Evolutionary conservation across 2,329 filamentous ascomycete genomes (phyloP), one percentile per base, ranked within the genome.

Genomic region (Chalara sp.): DNA sequence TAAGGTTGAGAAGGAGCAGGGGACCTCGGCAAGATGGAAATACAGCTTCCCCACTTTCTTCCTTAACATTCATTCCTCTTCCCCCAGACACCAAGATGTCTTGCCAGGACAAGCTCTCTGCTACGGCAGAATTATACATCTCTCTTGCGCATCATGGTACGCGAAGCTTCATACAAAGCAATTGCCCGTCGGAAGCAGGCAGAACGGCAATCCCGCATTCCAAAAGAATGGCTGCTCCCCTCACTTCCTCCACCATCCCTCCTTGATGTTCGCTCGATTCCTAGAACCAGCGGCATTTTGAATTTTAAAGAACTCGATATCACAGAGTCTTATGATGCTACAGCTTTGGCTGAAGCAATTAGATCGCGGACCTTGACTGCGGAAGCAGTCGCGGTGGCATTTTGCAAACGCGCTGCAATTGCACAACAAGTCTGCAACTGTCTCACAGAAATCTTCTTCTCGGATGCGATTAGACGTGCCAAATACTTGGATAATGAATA

Each of bases 371-470:
- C 37, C 6, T 53, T 58, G 32, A 65, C 57, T 3, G 61, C 64
- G 0, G 56, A 61, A 39, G 68, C 71, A n/a, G 69, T 76, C 2
- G 63, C 69, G 1, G 63, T 63, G 5, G 74, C 73, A n/a, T 76
- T 76, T 57, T 75, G 72, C 55, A 76, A 76, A 57, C 67, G 75
- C 6, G 73, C 74, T 1, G 70, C 73, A 0, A 69, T 77, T 42
- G 73, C 72, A 2, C 73, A 76, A 41, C 74, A 77, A 56, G 62
- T 73, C 44, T 68, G 67, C 6, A 70, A 71, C 47, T 73, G 69
- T 46, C 58, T 73, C 30, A 72, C 68, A 1, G 76, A 79, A 52
- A 70, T 79, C 1, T 72, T 78, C 53, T 78, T 80, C 57, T 63
- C 70, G 1, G 63, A 70, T 29, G 78, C 76, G 1, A 62, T 80